Evolutionary conservation across 1,284 basidiomycete genomes (phyloP), one percentile per base, ranked within the genome.

Genomic region (Vanrija humicola): DNA sequence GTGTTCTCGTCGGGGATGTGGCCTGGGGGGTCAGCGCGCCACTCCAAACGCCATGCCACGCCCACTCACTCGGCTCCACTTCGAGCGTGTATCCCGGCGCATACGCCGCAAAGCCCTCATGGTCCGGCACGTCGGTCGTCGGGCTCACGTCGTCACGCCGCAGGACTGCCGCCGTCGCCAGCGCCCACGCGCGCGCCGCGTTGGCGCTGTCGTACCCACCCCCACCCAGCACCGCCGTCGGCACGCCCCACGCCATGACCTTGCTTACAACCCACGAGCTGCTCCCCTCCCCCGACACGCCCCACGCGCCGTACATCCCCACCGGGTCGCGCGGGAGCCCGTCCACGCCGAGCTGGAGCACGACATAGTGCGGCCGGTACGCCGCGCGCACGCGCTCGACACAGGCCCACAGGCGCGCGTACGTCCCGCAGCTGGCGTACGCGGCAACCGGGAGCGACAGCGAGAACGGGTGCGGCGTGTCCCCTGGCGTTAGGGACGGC

Each of bases 291-390:
- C 78, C 81, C 12, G 81, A 81, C 0, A 90, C 72, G 1, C 81
- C 80, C 84, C 90, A 88, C 65, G 92, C 93, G 76, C 87, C 90
- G 40, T 72, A 73, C 54, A 65, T 64, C 0, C 82, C 84, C 0
- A 82, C 83, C 0, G 88, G 86, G 72, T 96, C 93, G 0, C 86
- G 89, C 0, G 89, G 85, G 1, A 97, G 79, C 0, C 86, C 90
- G 61, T 97, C 93, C 0, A 84, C 83, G 2, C 93, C 93, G 55
- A 90, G 90, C 68, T 96, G 91, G 0, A 96, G 69, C 0, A 95
- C 82, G 3, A 92, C 74, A 63, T 83, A 89, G 62, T 93, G 86
- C 0, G 93, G 92, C 1, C 77, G 64, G 72, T 88, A 94, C 0
- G 82, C 81, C 7, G 80, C 76, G 48, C 77, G 82, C 16, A 93